Evolutionary conservation across 2,329 filamentous ascomycete species (phyloP).

Genomic region (Epichloe baconii): DNA sequence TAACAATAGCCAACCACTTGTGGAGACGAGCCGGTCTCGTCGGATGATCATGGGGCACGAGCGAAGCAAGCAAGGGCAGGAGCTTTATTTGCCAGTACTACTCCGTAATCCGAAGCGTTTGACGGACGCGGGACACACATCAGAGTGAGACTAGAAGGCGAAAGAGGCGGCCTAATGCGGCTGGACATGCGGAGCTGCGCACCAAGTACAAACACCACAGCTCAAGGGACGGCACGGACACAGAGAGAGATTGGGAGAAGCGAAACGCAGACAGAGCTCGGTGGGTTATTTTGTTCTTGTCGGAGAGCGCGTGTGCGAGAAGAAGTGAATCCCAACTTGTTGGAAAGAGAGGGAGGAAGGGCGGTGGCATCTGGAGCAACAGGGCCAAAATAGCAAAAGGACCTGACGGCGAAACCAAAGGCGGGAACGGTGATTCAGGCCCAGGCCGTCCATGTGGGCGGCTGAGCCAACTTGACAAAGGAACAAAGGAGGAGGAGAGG

Average conservation of each 20-base stretch:
- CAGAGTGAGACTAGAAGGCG: background rate
- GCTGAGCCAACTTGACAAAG: background rate
- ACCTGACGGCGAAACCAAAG: background rate
- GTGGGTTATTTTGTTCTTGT: background rate
- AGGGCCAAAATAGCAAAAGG: background rate
- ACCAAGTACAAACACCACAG: slow-evolving; percentile 3
- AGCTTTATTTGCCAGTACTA: background rate
- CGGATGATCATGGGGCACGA: slow-evolving; percentile 4
- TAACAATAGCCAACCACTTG: slow-evolving; percentile 2
- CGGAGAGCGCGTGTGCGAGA: background rate
- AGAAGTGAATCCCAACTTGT: background rate
- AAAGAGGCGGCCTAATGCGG: background rate
- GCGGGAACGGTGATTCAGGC: slow-evolving; percentile 5
- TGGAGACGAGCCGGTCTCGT: slow-evolving; percentile 5
- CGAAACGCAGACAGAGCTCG: background rate
- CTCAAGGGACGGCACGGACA: slow-evolving; percentile 5
- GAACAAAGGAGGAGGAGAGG: background rate
- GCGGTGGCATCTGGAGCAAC: background rate
- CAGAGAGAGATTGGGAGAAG: background rate
- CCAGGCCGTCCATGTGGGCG: background rate
- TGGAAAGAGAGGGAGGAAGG: background rate
- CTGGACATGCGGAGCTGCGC: slow-evolving; percentile 1
- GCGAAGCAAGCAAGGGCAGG: background rate
- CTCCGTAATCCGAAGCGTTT: background rate
- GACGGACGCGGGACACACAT: background rate